A percentile compares a stretch with the other conserved stretches of the same genome.
Evolutionary conservation across 305 asterid genomes (phyloP).

Genomic region (Fraxinus paxiana): DNA sequence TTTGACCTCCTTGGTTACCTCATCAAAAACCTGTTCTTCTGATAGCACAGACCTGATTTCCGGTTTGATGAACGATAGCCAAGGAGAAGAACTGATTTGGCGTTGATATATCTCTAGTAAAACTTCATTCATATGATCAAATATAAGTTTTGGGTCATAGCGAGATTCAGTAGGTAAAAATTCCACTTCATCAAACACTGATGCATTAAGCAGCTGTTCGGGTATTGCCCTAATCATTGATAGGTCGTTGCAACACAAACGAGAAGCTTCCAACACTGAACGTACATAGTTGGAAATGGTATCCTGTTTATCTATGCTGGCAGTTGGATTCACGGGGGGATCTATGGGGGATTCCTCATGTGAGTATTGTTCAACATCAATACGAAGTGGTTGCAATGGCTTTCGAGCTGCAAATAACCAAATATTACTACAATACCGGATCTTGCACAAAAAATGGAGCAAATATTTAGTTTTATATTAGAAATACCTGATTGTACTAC

Average conservation of each 20-base stretch:
- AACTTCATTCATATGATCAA: constrained; percentile 66
- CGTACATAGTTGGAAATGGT: constrained; percentile 46
- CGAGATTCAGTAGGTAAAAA: constrained; percentile 37
- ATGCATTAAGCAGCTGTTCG: constrained; percentile 42
- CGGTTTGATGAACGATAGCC: constrained; percentile 41
- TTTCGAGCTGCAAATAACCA: constrained; percentile 33
- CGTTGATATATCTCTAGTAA: constrained; percentile 36
- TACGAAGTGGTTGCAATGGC: constrained; percentile 46
- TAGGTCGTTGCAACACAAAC: constrained; percentile 46
- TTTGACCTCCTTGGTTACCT: constrained; percentile 52
- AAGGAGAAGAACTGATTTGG: constrained; percentile 36
- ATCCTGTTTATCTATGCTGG: constrained; percentile 39
- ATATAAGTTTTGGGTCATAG: constrained; percentile 57
- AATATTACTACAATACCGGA: constrained; percentile 4
- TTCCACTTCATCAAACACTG: constrained; percentile 48
- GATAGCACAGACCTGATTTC: constrained; percentile 26
- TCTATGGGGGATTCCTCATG: constrained; percentile 28
- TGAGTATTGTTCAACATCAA: constrained; percentile 51
- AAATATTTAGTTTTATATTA: constrained; percentile 5
- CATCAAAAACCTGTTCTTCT: constrained; percentile 45
- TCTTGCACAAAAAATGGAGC: background rate
- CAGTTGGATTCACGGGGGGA: constrained; percentile 18
- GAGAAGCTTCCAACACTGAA: constrained; percentile 49
- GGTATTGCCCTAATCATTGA: constrained; percentile 29
- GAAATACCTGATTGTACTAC: constrained; percentile 41